Percentiles rank a stretch among this genome's conserved stretches.
Conservation (phyloP, 495 filamentous ascomycete species). For the Ramalina intermedia region DNA sequence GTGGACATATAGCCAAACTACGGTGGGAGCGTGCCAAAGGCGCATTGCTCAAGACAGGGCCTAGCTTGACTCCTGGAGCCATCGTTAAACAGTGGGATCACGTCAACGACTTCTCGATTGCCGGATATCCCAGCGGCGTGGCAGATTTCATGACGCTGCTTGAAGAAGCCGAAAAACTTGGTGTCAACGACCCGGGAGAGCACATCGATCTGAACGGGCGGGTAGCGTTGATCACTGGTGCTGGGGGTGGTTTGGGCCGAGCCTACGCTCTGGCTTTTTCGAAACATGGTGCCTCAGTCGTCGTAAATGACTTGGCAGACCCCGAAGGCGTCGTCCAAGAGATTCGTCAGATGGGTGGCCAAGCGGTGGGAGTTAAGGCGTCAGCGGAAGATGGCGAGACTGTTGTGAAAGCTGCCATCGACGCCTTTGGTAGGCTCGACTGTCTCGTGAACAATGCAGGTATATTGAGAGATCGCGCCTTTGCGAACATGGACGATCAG, state of each 20-base stretch:
- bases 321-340: constrained; percentile 87
- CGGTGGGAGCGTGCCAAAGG: constrained; percentile 93
- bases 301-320: constrained; percentile 89
- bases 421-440: constrained; percentile 86
- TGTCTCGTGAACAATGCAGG: constrained; percentile 95
- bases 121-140: constrained; percentile 70
- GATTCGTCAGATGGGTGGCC: constrained; percentile 77
- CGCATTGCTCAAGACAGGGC: constrained; percentile 78
- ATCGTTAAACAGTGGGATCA: constrained; percentile 79
- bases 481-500: constrained; percentile 91
- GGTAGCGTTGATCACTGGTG: constrained; percentile 86
- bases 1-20: constrained; percentile 84
- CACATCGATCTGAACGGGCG: constrained; percentile 78
- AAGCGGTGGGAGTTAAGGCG: constrained; percentile 87
- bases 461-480: constrained; percentile 95
- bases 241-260: constrained; percentile 82
- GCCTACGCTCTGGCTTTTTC: constrained; percentile 87
- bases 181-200: constrained; percentile 58
- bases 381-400: constrained; percentile 87
- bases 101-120: constrained; percentile 74
- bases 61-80: constrained; percentile 74
- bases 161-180: constrained; percentile 69
- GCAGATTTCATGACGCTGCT: constrained; percentile 81
- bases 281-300: constrained; percentile 74
- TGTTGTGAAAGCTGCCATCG: constrained; percentile 85